Evolutionary conservation across 352 stramenopile species (phyloP), one percentile per base, ranked within the genome.

Genomic region (Phytophthora sp.): DNA sequence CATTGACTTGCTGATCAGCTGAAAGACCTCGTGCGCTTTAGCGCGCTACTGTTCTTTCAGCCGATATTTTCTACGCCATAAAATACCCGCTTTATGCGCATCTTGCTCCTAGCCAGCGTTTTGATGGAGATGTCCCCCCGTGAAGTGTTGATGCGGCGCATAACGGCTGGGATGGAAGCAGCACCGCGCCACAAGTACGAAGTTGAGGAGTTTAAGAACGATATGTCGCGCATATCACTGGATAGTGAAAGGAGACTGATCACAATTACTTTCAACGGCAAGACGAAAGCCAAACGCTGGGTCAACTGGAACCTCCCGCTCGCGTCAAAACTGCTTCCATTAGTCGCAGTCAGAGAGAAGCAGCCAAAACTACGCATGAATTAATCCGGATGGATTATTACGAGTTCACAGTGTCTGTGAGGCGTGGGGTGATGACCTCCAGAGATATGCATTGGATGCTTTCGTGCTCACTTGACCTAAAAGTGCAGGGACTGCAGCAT

Each of bases 61-160:
- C n/a, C 30, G 45, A 64, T 30, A 37, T 57, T 0, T 64, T 52
- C 6, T 17, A 50, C 15, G 17, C 26, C 3, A 37, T 55, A 11
- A 34, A 63, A 24, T 55, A 55, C n/a, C 55, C 55, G 10, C 0
- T 64, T 1, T 57, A 64, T 26, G 55, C 46, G 1, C 55, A 64
- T 31, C 11, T 64, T 9, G n/a, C n/a, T 4, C 27, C 37, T 9
- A 37, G 44, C 0, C 55, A 64, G 7, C 8, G 30, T 0, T 57
- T 57, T 10, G 1, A 5, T 1, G 8, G 5, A 5, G 38, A 35
- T 8, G 18, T 64, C 2, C 9, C 54, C 3, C 50, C 44, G 6
- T 12, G n/a, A 38, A 12, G 45, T 12, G 11, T 15, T 57, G 0
- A 4, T 64, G 7, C 2, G 7, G 18, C 24, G 26, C 1, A 52